Evolutionary conservation across 192 early-diverging fungal genomes (phyloP), one percentile per base, ranked within the genome.

Genomic region (Linnemannia zychae): DNA sequence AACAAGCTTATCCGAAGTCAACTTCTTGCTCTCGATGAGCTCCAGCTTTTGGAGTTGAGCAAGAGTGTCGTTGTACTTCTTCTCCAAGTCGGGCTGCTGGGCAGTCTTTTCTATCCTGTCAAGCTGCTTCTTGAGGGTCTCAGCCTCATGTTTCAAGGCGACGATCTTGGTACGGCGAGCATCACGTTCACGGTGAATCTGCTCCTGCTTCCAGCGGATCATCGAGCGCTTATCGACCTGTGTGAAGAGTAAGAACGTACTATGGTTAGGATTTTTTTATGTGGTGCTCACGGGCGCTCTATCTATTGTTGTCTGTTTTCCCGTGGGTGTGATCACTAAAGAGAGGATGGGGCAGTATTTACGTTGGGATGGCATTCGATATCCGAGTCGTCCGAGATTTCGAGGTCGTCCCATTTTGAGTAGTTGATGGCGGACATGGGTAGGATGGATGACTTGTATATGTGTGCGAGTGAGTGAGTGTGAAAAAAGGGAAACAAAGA

Each of bases 381-480:
- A 87, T 99, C 97, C n/a, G 95, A 96, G 90, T 99, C 97, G 89
- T 99, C 97, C 47, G 95, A 96, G 67, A 99, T 91, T 88, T 99
- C 97, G 49, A 99, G 91, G 74, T 96, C 96, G 89, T 99, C 97
- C 97, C 97, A 99, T 88, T 98, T 97, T 84, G 94, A 95, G 86
- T 98, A 98, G 91, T 98, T 95, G 67, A 96, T 89, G 67, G 85
- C 83, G 47, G 83, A 85, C 83, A 85, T 85, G 40, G 65, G 33
- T 76, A 44, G 28, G 63, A 22, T 31, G 34, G n/a, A n/a, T n/a
- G n/a, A n/a, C n/a, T n/a, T n/a, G n/a, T n/a, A n/a, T n/a, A 4
- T 18, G 37, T 36, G 67, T 68, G 17, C 2, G 33, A 11, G 34
- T 38, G 67, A n/a, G 5, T 69, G 33, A 40, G 67, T 7, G 53